Evolutionary conservation across 1,139 yeast species (phyloP), one percentile per base, ranked within the genome.

Genomic region (Scheffersomyces lignicola): DNA sequence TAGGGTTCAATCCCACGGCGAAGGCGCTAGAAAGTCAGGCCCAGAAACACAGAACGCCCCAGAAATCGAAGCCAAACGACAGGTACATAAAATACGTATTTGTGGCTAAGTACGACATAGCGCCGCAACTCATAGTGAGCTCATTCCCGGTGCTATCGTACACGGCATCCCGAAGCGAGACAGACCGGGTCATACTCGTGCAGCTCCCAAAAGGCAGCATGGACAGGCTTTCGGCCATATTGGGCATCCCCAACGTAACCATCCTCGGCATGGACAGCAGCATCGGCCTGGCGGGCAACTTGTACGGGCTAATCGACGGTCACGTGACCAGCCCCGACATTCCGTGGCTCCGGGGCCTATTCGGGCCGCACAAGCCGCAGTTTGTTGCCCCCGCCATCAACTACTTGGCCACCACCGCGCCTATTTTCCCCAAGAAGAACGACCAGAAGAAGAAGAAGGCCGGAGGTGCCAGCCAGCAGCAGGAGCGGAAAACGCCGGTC

Each of bases 1-100:
- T 65, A 3, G 86, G 86, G 2, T 80, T 79, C 58, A 80, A 80
- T 52, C 60, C 75, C 2, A 72, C 79, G 0, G 78, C 77, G 35
- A 51, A 59, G 37, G 57, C 59, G 3, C 54, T 80, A 18, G 86
- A 80, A 48, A 36, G 43, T 2, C 81, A 78, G 49, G 76, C 80
- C 0, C 36, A 45, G 20, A 43, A 23, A 38, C 24, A 24, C 43
- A n/a, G n/a, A n/a, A n/a, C n/a, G n/a, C n/a, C n/a, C n/a, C n/a
- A n/a, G n/a, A 44, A 39, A 37, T 7, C 23, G 31, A 32, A 16
- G 35, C 40, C 33, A 43, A 36, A 41, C 40, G 34, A 31, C 36
- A 15, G 25, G 1, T 48, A 50, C 20, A 48, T 72, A 4, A 59
- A 56, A 33, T 70, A 69, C 39, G 69, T 80, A 1, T 73, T 80